Evolutionary conservation across 2,329 filamentous ascomycete genomes (phyloP).

Genomic region (Paecilomyces dactylethromorphus): DNA sequence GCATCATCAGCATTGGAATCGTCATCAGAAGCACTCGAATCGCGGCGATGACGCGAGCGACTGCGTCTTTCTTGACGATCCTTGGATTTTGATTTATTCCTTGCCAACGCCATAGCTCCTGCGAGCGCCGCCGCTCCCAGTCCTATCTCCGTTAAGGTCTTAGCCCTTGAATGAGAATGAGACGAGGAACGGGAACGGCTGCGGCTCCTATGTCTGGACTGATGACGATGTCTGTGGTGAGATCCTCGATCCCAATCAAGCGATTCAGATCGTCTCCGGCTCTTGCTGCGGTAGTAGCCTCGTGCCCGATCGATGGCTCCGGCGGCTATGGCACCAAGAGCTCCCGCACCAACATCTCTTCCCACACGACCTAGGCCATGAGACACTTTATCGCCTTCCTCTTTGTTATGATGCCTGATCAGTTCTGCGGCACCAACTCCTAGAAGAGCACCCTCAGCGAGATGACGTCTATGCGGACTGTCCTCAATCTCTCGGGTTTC

Average conservation of each 20-base stretch:
- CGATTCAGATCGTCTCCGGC: constrained; percentile 36
- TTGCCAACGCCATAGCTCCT: constrained; percentile 52
- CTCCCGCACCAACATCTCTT: constrained; percentile 53
- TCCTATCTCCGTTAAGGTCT: constrained; percentile 47
- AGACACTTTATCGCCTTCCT: constrained; percentile 49
- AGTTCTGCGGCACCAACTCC: constrained; percentile 57
- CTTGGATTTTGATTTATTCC: constrained; percentile 45
- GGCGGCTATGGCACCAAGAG: constrained; percentile 55
- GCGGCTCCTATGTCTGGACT: constrained; percentile 23
- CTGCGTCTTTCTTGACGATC: constrained; percentile 43
- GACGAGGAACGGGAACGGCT: constrained; percentile 42
- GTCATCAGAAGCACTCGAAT: constrained; percentile 24
- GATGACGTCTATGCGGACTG: constrained; percentile 46
- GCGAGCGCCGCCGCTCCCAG: constrained; percentile 54
- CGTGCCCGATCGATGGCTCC: constrained; percentile 49
- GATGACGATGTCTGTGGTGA: constrained; percentile 24
- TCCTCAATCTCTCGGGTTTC: constrained; percentile 39
- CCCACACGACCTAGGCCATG: constrained; percentile 43
- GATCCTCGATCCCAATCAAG: constrained; percentile 33
- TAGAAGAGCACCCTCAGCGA: constrained; percentile 57
- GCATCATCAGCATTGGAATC: constrained; percentile 24
- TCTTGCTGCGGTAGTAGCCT: constrained; percentile 44
- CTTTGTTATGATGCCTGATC: constrained; percentile 51
- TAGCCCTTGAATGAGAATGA: constrained; percentile 42
- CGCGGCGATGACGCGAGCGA: constrained; percentile 37